phyloP scores from a whole-genome alignment of 2,329 filamentous ascomycete species.

The Bipolaris bicolor region DNA sequence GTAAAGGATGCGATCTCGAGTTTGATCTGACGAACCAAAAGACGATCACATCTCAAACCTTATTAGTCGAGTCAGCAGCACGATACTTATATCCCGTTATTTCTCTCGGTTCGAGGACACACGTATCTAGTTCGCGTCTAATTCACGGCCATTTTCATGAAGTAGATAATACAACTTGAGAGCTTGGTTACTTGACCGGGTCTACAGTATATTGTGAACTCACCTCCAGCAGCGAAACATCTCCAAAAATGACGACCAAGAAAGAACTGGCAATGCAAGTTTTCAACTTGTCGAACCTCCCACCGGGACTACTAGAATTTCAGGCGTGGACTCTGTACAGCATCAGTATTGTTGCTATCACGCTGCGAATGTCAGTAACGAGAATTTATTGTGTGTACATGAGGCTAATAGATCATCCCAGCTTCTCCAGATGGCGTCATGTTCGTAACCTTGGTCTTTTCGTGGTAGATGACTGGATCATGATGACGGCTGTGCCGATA shows the following conservation, averaged over 20 bases:
- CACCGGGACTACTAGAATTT: conserved; percentile 24
- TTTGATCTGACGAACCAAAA: too few species aligned
- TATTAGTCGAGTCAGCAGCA: too few species aligned
- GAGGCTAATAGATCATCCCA: conserved; percentile 11
- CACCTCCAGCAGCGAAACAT: too few species aligned
- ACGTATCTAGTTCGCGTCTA: too few species aligned
- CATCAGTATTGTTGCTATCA: conserved; percentile 37
- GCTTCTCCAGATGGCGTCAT: conserved; percentile 37
- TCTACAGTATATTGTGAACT: too few species aligned
- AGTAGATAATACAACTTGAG: too few species aligned
- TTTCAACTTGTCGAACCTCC: conserved; percentile 18
- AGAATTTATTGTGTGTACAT: neutral
- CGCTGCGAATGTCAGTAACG: conserved; percentile 34
- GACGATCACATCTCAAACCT: too few species aligned
- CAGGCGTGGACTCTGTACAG: conserved; percentile 41
- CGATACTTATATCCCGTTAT: too few species aligned
- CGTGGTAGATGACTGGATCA: conserved; percentile 37
- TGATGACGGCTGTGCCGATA: neutral
- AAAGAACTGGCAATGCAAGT: neutral
- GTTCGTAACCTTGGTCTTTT: conserved; percentile 27
- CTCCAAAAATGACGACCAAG: neutral
- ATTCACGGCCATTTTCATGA: too few species aligned
- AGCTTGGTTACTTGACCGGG: too few species aligned
- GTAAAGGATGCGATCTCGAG: too few species aligned
- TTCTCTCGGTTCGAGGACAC: too few species aligned